phyloP scores from a whole-genome alignment of 139 green algal genomes.

The Auxenochlorella pyrenoidosa region DNA sequence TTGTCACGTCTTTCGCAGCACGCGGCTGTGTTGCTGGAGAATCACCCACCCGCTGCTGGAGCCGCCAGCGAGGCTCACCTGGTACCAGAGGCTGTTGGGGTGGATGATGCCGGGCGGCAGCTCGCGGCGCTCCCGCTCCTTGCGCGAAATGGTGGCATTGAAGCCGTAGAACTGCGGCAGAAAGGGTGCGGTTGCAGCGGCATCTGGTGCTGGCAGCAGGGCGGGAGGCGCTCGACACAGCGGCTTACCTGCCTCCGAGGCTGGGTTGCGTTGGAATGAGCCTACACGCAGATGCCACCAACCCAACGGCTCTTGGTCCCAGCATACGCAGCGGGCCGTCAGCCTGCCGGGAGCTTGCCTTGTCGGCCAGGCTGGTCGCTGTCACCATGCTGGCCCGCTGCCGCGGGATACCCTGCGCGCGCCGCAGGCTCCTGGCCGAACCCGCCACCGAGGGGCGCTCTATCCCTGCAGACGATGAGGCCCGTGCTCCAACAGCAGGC shows the following conservation, averaged over 20 bases:
- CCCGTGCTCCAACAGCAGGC: not conserved
- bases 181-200: not conserved
- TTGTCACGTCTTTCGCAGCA: too few relatives aligned
- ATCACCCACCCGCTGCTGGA: not conserved
- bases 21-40: too few relatives aligned
- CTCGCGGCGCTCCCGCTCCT: not conserved
- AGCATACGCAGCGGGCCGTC: not conserved
- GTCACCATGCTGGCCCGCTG: conserved; percentile 6
- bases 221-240: too few relatives aligned
- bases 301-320: too few relatives aligned
- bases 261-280: too few relatives aligned
- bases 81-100: conserved; percentile 17
- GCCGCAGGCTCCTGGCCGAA: not conserved
- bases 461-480: not conserved
- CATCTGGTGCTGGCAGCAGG: too few relatives aligned
- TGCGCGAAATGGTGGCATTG: not conserved
- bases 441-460: not conserved
- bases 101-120: conserved; percentile 32
- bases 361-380: not conserved
- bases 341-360: not conserved
- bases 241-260: too few relatives aligned
- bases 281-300: too few relatives aligned
- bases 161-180: conserved; percentile 20
- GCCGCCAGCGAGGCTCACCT: not conserved
- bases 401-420: not conserved